Evolutionary conservation across 2,329 filamentous ascomycete species (phyloP), one percentile per base, ranked within the genome.

Genomic region (Colletotrichum orchidophilum): DNA sequence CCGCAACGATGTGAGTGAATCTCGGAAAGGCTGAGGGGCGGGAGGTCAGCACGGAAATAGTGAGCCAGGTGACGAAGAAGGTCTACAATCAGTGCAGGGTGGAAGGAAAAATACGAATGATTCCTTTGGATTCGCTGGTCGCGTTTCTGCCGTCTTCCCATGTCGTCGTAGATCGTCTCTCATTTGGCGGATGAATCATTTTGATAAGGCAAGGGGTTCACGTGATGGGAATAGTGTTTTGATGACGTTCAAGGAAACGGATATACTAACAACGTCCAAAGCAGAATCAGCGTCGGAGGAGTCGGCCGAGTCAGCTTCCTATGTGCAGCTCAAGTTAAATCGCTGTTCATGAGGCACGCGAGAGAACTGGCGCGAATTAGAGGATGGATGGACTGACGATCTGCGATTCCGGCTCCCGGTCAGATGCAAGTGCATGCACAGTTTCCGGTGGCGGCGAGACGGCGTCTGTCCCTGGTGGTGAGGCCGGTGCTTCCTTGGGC

Each of bases 201-300:
- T n/a, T n/a, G n/a, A n/a, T n/a, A n/a, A n/a, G 4, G 4, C 3
- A 27, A 9, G 26, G 1, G 5, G 5, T 54, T 54, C n/a, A 3
- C 1, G 29, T 7, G 26, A 29, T 5, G 21, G n/a, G 2, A 7
- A 12, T 7, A 11, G 5, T 49, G n/a, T 3, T 27, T 7, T 27
- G 50, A 24, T 2, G 15, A 29, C 8, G 27, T n/a, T n/a, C 24
- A 55, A 12, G 2, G n/a, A 18, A n/a, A 12, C 24, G 11, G 12
- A 1, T 8, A 3, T 2, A 69, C 66, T 49, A 53, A 69, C 66
- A 11, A 64, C 53, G 15, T 64, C 60, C 13, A 69, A 46, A n/a
- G 66, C 66, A 3, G 66, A 69, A 59, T 69, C 66, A 26, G 21
- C 42, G 9, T 69, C 66, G 13, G 66, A 52, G 15, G 27, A n/a